A percentile compares a stretch with the other conserved stretches of the same genome.
phyloP scores from a whole-genome alignment of 305 asterid genomes.

The Fraxinus baroniana region DNA sequence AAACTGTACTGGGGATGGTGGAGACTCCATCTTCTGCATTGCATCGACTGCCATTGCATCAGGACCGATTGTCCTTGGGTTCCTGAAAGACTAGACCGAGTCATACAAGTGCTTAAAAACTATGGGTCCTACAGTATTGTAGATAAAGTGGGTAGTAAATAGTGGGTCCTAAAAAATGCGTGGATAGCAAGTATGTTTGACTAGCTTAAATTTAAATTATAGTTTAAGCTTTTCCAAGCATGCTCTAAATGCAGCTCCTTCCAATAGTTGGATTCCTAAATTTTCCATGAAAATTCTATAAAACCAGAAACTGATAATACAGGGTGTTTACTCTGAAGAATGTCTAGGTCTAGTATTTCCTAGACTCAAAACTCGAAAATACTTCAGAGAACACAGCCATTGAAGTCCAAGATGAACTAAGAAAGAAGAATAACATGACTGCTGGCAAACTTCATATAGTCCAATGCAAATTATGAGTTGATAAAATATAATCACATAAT shows the following conservation, averaged over 20 bases:
- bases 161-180: background rate
- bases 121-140: background rate
- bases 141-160: background rate
- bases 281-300: background rate
- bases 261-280: background rate
- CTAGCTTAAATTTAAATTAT: no score
- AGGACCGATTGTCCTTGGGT: constrained; percentile 77
- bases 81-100: constrained; percentile 46
- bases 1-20: constrained; percentile 94
- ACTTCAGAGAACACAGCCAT: background rate
- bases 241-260: background rate
- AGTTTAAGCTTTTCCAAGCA: no score
- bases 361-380: background rate
- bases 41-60: constrained; percentile 93
- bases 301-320: background rate
- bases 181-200: background rate
- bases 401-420: background rate
- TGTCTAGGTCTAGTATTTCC: background rate
- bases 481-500: background rate
- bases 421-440: background rate
- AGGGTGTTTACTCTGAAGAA: background rate
- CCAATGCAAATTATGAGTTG: background rate
- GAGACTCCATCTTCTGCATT: constrained; percentile 96
- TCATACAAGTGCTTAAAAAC: background rate
- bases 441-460: background rate